A percentile compares a stretch with the other conserved stretches of the same genome.
Conservation (phyloP, 2,329 filamentous ascomycete genomes). For the Stromatinia cepivora region DNA sequence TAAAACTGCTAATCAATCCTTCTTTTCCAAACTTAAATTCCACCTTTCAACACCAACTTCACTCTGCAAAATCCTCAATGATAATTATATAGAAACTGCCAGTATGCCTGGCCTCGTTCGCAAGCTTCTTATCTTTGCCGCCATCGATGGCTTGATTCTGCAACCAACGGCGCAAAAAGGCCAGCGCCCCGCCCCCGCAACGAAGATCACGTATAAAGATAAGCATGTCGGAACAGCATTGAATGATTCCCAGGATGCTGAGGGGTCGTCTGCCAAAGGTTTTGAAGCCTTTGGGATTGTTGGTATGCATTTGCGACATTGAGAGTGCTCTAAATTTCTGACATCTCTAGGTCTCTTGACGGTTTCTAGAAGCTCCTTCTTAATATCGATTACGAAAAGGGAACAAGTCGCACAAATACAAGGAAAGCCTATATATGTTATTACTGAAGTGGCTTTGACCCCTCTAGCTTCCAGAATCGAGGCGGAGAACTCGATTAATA, state of each 20-base stretch:
- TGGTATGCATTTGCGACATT: slow-evolving; percentile 35
- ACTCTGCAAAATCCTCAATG: slow-evolving; percentile 26
- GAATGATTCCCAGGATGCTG: slow-evolving; percentile 27
- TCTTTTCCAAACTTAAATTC: slow-evolving; percentile 13
- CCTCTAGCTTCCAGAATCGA: slow-evolving; percentile 76
- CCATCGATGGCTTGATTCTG: slow-evolving; percentile 41
- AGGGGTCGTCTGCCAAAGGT: slow-evolving; percentile 28
- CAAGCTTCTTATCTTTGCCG: slow-evolving; percentile 42
- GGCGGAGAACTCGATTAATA: slow-evolving; percentile 68
- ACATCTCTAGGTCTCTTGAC: slow-evolving; percentile 70
- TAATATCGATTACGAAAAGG: slow-evolving; percentile 82
- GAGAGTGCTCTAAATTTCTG: slow-evolving; percentile 12
- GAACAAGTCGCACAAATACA: slow-evolving; percentile 86
- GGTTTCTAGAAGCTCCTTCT: slow-evolving; percentile 76
- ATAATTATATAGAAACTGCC: slow-evolving; percentile 27
- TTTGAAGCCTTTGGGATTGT: slow-evolving; percentile 43
- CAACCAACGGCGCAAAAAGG: slow-evolving; percentile 39
- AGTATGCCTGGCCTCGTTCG: slow-evolving; percentile 42
- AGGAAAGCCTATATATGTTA: slow-evolving; percentile 78
- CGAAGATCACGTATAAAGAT: slow-evolving; percentile 40
- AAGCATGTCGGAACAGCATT: slow-evolving; percentile 32
- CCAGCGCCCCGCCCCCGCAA: slow-evolving; percentile 35
- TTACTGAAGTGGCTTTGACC: slow-evolving; percentile 88
- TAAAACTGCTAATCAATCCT: slow-evolving; percentile 15
- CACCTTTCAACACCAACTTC: neutral